These are phyloP conservation scores for Sporobolomyces roseus DNA, from an alignment of 768 basidiomycete species.

Conservation along the genomic window DNA sequence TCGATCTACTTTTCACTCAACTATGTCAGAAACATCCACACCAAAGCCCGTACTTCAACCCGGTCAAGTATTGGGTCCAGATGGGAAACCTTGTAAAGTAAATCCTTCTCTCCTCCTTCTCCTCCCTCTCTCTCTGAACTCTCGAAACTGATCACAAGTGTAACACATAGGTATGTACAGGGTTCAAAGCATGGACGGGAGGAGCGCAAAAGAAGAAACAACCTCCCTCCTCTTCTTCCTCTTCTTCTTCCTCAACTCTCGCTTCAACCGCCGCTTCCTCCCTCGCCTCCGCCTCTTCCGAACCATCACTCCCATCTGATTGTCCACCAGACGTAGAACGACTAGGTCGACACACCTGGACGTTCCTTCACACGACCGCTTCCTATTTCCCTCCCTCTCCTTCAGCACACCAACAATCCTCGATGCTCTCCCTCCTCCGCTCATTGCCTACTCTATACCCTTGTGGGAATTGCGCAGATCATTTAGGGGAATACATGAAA, in stretches of 20 bases:
- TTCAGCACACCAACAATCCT: conserved; percentile 66
- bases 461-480: conserved; percentile 75
- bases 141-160: no score
- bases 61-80: conserved; percentile 72
- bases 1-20: no score
- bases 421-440: conserved; percentile 76
- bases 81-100: conserved; percentile 92
- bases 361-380: conserved; percentile 90
- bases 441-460: conserved; percentile 77
- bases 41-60: conserved; percentile 16
- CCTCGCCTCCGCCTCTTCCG: conserved; percentile 32
- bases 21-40: neutral
- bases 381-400: conserved; percentile 90
- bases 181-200: conserved; percentile 65
- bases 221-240: conserved; percentile 3
- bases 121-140: neutral
- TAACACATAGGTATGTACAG: conserved; percentile 51
- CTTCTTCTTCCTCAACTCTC: conserved; percentile 37
- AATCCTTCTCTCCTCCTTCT: conserved; percentile 50
- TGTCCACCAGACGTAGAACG: conserved; percentile 89
- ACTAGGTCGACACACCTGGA: conserved; percentile 90
- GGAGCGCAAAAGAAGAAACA: conserved; percentile 48
- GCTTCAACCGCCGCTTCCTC: neutral
- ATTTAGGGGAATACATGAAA: conserved; percentile 70
- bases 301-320: conserved; percentile 47